Base-by-base conservation (phyloP, 495 filamentous ascomycete species). In the Rhypophila decipiens region DNA sequence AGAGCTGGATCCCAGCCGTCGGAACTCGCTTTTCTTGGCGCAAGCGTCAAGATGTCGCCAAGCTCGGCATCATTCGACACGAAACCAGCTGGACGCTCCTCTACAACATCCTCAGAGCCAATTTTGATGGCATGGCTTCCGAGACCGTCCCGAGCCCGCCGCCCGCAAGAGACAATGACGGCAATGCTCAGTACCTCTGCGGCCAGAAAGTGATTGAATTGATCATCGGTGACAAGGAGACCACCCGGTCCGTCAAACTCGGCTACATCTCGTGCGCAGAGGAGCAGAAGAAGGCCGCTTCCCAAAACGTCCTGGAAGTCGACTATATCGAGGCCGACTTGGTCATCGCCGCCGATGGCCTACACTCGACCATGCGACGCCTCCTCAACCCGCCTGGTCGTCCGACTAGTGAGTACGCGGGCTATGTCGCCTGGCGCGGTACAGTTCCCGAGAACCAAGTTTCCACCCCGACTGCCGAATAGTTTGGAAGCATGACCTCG, bases 361-460 rank as follows among this genome's bases (percentile, higher is more conserved):
- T 73, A 1, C 70, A 67, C 46, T 79, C 76, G 8, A 70, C 68
- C 1, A 49, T 79, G 12, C 60, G 74, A 3, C 51, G 39, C 18
- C 48, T 74, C 2, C 42, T 78, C 2, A 9, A 11, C 15, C 1
- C 36, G 1, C 36, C 8, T 11, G 12, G 24, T 4, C 7, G 20
- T 0, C 39, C 39, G 5, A 19, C 63, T 0, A 56, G 64, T 3
- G 23, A 60, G 27, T 78, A 77, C 51, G 68, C 70, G 2, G 77
- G 75, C n/a, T 79, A 79, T 46, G 63, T 70, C 27, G 67, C 70
- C 0, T 73, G 68, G 61, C 59, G 77, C 24, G 77, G 76, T 13
- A 76, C 73, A 0, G 64, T 78, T 2, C 55, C 46, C 0, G 76
- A 77, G 47, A 40, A 23, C 1, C 49, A 64, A 11, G 55, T 65